These are phyloP conservation scores for Thermomyces lanuginosus DNA, from an alignment of 2,329 filamentous ascomycete species.

Conservation along the genomic window DNA sequence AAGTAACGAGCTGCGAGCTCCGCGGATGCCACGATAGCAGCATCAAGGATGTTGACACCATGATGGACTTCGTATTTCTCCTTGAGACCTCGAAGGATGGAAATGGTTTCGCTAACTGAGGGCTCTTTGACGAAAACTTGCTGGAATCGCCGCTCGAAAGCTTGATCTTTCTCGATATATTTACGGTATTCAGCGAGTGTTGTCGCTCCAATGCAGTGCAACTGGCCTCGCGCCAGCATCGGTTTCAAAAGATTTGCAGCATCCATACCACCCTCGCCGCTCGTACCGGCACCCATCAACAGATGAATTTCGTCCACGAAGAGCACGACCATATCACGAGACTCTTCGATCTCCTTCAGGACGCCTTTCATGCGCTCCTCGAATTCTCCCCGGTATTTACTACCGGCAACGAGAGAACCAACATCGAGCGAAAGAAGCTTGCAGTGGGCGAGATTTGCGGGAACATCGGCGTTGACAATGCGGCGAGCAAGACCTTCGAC, in stretches of 20 bases:
- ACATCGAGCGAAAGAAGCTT: slow-evolving; percentile 90
- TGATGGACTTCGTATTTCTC: slow-evolving; percentile 98
- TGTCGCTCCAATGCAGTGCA: slow-evolving; percentile 96
- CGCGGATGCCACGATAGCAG: slow-evolving; percentile 80
- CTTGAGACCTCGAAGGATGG: slow-evolving; percentile 94
- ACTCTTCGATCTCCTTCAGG: slow-evolving; percentile 85
- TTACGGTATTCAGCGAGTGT: slow-evolving; percentile 93
- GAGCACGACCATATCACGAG: slow-evolving; percentile 90
- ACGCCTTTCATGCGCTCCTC: slow-evolving; percentile 99
- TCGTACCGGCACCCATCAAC: slow-evolving; percentile 90
- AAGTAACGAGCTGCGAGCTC: slow-evolving; percentile 86
- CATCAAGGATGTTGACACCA: slow-evolving; percentile 90
- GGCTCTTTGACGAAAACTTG: slow-evolving; percentile 96
- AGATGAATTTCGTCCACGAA: slow-evolving; percentile 99
- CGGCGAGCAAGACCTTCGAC: slow-evolving; percentile 89
- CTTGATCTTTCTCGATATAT: slow-evolving; percentile 96
- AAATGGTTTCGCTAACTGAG: slow-evolving; percentile 72
- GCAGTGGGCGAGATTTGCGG: slow-evolving; percentile 85
- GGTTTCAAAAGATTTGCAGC: slow-evolving; percentile 95
- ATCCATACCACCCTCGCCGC: slow-evolving; percentile 95
- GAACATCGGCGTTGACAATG: slow-evolving; percentile 92
- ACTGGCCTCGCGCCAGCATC: slow-evolving; percentile 88
- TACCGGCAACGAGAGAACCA: slow-evolving; percentile 84
- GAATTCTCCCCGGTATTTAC: slow-evolving; percentile 97
- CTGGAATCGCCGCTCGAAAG: slow-evolving; percentile 96